Base-by-base conservation (phyloP, 768 basidiomycete genomes). In the Tephrocybe sp. region DNA sequence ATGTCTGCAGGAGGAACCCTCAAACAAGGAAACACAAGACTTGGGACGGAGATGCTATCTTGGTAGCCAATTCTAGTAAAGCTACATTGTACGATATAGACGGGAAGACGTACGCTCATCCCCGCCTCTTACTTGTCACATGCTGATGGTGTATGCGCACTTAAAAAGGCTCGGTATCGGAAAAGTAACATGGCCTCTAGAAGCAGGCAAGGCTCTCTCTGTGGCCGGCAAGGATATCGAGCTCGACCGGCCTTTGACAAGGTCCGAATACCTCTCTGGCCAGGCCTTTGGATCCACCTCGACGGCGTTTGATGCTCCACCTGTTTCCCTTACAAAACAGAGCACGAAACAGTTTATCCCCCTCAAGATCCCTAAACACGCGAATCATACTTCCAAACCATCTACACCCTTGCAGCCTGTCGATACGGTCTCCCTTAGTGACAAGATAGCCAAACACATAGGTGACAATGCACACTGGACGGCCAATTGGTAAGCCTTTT, bases 1-100 rank as follows among this genome's bases (percentile, higher is more conserved):
- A n/a, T n/a, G 1, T 37, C 20, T 23, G 24, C 30, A 88, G 86
- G 88, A 71, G 88, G 52, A 77, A 71, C 39, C 84, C 77, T 38
- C 88, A 91, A 65, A 72, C 75, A 33, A 89, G 82, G 71, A 94
- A 94, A 68, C 85, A 93, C 61, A 92, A 93, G 65, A 92, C 88
- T 0, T 95, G 93, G 93, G 91, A 94, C 46, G 91, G 88, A 32
- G 90, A 86, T 60, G 85, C 77, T 32, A 75, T 87, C n/a, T 73
- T 90, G 4, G 79, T 81, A 9, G 71, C 82, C 15, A 75, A 60
- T 51, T 68, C 65, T 7, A 64, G 58, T 7, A 78, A 71, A 59
- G 78, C 77, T 42, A 77, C 70, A 3, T 66, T 90, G 23, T 81
- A 81, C 52, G 83, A 86, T 58, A 63, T 72, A 7, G 85, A 90